Conservation (phyloP, 345 rosid species). For the Nephelium lappaceum region DNA sequence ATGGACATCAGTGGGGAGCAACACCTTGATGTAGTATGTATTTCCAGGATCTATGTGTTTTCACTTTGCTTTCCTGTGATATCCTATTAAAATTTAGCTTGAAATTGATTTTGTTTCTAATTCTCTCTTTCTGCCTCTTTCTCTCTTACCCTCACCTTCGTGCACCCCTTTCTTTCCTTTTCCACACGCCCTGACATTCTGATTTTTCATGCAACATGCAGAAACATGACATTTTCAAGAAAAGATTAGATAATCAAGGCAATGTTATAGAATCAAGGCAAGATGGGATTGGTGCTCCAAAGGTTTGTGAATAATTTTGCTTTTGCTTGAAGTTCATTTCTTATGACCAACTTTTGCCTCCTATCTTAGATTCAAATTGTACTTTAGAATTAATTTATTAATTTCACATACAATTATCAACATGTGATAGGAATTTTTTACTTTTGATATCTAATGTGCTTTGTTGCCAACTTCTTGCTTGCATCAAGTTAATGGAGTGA, state of each 20-base stretch:
- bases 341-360: not conserved
- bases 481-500: not conserved
- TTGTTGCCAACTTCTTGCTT: not conserved
- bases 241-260: conserved; percentile 75
- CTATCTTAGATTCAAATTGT: not conserved
- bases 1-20: conserved; percentile 98
- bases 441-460: not conserved
- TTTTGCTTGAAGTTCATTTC: conserved; percentile 4
- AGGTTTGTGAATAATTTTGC: conserved; percentile 50
- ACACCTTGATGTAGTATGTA: conserved; percentile 92
- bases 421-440: not conserved
- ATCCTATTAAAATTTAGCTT: not conserved
- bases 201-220: conserved; percentile 35
- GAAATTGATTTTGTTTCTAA: not conserved
- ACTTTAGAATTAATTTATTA: not conserved
- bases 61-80: not conserved
- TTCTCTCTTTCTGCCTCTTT: not conserved
- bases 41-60: conserved; percentile 6
- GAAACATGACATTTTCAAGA: conserved; percentile 92
- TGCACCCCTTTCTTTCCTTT: not conserved
- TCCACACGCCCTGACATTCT: not conserved
- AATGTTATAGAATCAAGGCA: conserved; percentile 75
- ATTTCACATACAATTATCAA: not conserved
- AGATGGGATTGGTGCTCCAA: conserved; percentile 90
- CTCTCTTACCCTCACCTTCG: not conserved